Evolutionary conservation across 768 basidiomycete genomes (phyloP).

Genomic region (Lactifluus pinguis): DNA sequence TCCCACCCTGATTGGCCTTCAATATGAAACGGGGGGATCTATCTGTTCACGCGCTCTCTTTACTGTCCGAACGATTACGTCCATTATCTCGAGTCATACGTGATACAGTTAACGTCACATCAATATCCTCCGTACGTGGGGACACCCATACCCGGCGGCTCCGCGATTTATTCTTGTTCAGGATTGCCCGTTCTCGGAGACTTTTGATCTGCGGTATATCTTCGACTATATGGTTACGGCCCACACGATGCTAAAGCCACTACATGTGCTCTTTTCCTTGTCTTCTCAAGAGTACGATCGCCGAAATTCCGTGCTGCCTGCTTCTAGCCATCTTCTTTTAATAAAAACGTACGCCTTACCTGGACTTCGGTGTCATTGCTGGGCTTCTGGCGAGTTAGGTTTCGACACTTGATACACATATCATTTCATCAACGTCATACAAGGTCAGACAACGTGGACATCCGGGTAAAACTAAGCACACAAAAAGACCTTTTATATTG

Average conservation of each 20-base stretch:
- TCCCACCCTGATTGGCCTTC: not conserved
- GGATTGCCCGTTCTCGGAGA: slow-evolving; percentile 2
- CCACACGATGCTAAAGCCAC: not conserved
- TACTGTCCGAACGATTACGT: not conserved
- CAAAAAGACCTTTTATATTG: not conserved
- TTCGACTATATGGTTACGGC: not conserved
- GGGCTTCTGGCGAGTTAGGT: slow-evolving; percentile 3
- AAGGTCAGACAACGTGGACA: not conserved
- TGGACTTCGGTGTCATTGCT: not conserved
- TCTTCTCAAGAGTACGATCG: not conserved
- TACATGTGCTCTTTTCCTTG: not conserved
- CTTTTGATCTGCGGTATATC: slow-evolving; percentile 10
- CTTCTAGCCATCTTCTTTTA: slow-evolving; percentile 12
- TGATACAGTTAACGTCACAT: not conserved
- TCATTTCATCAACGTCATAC: not conserved
- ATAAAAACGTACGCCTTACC: slow-evolving; percentile 1
- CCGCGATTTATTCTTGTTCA: slow-evolving; percentile 9
- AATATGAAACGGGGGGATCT: not conserved
- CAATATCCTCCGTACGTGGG: not conserved
- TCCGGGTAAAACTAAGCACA: not conserved
- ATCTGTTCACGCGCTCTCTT: not conserved
- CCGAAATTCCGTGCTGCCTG: not conserved
- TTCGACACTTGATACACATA: not conserved
- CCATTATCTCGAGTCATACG: not conserved
- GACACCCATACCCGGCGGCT: not conserved